Percentiles rank a stretch among this genome's conserved stretches.
phyloP scores from a whole-genome alignment of 139 green algal genomes.

The Auxenochlorella pyrenoidosa region DNA sequence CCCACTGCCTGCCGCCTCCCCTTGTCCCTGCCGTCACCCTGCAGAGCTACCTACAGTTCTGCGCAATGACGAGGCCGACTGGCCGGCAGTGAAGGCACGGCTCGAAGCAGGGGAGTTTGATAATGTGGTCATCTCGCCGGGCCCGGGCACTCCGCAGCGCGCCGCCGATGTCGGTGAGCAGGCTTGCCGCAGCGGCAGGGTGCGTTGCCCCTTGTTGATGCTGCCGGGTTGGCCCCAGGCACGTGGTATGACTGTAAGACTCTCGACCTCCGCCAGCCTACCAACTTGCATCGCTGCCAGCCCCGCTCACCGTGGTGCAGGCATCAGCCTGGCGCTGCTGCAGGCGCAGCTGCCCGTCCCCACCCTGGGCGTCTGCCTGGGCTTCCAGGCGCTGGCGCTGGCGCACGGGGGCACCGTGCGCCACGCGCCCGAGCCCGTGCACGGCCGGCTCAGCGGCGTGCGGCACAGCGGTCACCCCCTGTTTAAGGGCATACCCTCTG shows the following conservation, averaged over 20 bases:
- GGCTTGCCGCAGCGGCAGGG: background rate
- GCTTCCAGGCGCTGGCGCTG: slow-evolving; percentile 91
- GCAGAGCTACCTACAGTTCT: slow-evolving; percentile 80
- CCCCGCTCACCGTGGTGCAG: slow-evolving; percentile 53
- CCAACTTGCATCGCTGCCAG: background rate
- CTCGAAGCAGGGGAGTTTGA: slow-evolving; percentile 63
- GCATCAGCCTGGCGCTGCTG: slow-evolving; percentile 82
- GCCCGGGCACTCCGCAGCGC: slow-evolving; percentile 85
- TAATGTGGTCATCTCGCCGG: slow-evolving; percentile 96
- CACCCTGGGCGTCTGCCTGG: slow-evolving; percentile 97
- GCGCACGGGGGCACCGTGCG: slow-evolving; percentile 67
- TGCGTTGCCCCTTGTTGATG: too few relatives aligned
- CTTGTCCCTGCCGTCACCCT: background rate
- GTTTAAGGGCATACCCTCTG: slow-evolving; percentile 86
- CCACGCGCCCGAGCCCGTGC: slow-evolving; percentile 88
- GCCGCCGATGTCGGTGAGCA: slow-evolving; percentile 78
- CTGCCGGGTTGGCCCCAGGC: too few relatives aligned
- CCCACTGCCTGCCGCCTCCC: background rate
- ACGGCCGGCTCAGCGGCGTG: slow-evolving; percentile 87
- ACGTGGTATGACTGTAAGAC: too few relatives aligned
- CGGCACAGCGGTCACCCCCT: slow-evolving; percentile 79
- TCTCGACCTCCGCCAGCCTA: background rate
- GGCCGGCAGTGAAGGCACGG: slow-evolving; percentile 56
- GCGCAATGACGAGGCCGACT: slow-evolving; percentile 82
- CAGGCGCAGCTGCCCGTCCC: slow-evolving; percentile 65